Percentiles rank a stretch among this genome's conserved stretches.
Conservation (phyloP, 2,329 filamentous ascomycete genomes). For the Aspergillus spinulosporus region DNA sequence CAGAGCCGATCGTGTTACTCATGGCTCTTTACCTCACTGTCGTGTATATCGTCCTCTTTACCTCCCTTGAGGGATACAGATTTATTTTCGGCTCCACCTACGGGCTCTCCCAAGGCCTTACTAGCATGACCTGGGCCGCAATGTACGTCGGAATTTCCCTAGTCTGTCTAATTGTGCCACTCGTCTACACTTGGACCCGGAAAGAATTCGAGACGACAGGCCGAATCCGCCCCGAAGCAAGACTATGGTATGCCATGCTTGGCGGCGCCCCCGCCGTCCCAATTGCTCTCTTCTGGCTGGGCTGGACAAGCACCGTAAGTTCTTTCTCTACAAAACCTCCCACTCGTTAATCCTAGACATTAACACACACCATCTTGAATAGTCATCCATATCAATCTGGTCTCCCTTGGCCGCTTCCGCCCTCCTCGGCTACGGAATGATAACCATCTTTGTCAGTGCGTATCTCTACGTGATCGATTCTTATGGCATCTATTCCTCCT, state of each 20-base stretch:
- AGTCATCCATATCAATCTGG: slow-evolving; percentile 48
- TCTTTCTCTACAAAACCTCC: slow-evolving; percentile 18
- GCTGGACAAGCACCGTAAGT: slow-evolving; percentile 48
- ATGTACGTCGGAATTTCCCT: slow-evolving; percentile 47
- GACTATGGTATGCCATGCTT: slow-evolving; percentile 57
- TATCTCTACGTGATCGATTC: slow-evolving; percentile 60
- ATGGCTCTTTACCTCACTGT: slow-evolving; percentile 30
- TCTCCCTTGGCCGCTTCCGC: slow-evolving; percentile 51
- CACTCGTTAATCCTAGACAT: too few relatives aligned
- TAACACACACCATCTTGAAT: slow-evolving; percentile 21
- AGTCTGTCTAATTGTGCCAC: slow-evolving; percentile 43
- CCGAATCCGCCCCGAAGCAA: slow-evolving; percentile 50
- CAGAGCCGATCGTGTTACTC: slow-evolving; percentile 39
- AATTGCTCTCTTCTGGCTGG: slow-evolving; percentile 60
- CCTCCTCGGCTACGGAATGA: slow-evolving; percentile 53
- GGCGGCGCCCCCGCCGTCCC: slow-evolving; percentile 52
- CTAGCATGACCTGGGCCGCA: slow-evolving; percentile 49
- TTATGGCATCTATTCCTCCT: slow-evolving; percentile 54
- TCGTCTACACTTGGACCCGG: slow-evolving; percentile 47
- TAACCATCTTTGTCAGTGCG: slow-evolving; percentile 50
- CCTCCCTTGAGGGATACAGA: slow-evolving; percentile 48
- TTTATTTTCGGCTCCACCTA: slow-evolving; percentile 54
- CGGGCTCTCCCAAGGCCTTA: slow-evolving; percentile 47
- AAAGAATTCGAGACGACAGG: not conserved
- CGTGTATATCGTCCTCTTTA: slow-evolving; percentile 36